Base-by-base conservation (phyloP, 2,329 filamentous ascomycete species). In the Pleoardoris graminearum region DNA sequence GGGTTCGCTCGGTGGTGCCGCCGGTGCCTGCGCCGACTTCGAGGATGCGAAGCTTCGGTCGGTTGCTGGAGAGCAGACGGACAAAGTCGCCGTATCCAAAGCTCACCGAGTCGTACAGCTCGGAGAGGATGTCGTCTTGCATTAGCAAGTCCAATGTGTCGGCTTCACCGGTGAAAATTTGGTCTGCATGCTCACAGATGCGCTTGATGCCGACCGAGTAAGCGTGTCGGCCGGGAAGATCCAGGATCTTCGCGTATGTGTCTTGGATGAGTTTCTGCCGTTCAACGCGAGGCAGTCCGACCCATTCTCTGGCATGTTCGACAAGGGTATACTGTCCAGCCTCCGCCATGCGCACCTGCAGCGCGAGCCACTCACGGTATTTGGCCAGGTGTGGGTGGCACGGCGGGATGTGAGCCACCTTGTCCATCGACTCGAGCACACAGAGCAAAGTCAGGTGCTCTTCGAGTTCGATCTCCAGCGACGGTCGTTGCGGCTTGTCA, bases 1-100 rank as follows among this genome's bases (percentile, higher is more conserved):
- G 48, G 8, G 58, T 38, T 8, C 38, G 16, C 4, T 25, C 19
- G 7, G 61, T 63, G 1, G 53, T 50, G 1, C 54, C 54, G 17
- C 62, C 61, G 7, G 61, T 66, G 1, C 62, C 62, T 8, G 59
- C 61, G 3, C 62, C 59, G n/a, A 66, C 33, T 37, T 62, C 60
- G 7, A 61, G 30, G 17, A 57, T 43, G 1, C 47, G 36, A 35
- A 59, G 25, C 5, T 27, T 46, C 3, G 58, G 60, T 14, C 53
- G 50, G 10, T 39, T 43, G 29, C 53, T 49, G 7, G 17, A 49
- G 6, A 52, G 27, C 4, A 14, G 5, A 6, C 12, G 3, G 7
- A 32, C 21, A 19, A 14, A 38, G 10, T 38, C 36, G 6, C n/a
- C n/a, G n/a, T n/a, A n/a, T n/a, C 12, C 11, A 19, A 43, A 43